Conservation (phyloP, 805 yeast species). For the Saturnispora hagleri region DNA sequence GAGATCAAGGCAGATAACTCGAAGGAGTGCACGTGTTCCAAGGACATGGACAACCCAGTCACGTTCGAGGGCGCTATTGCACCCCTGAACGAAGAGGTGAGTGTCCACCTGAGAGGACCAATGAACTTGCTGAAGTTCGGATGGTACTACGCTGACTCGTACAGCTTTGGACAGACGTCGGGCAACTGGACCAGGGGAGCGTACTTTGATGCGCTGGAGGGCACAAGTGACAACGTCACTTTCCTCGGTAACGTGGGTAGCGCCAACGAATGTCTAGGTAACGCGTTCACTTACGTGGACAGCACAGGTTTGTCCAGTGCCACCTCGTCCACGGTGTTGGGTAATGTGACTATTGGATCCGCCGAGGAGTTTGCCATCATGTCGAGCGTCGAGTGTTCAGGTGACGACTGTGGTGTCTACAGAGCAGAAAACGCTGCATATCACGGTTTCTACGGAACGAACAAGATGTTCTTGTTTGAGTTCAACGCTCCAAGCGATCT, state of each 20-base stretch:
- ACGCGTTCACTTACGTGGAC: constrained; percentile 55
- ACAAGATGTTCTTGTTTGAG: constrained; percentile 66
- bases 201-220: constrained; percentile 43
- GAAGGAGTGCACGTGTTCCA: constrained; percentile 40
- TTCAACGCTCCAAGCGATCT: constrained; percentile 50
- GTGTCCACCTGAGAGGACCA: constrained; percentile 78
- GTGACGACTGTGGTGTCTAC: constrained; percentile 73
- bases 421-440: constrained; percentile 66
- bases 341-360: constrained; percentile 40
- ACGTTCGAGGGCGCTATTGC: constrained; percentile 50
- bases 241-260: constrained; percentile 58
- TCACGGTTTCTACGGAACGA: constrained; percentile 58
- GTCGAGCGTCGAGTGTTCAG: constrained; percentile 51
- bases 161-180: constrained; percentile 29
- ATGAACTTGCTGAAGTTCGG: constrained; percentile 51
- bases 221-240: constrained; percentile 53
- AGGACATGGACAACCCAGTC: constrained; percentile 26
- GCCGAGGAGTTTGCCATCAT: constrained; percentile 52
- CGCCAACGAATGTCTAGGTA: constrained; percentile 54
- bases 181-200: constrained; percentile 51
- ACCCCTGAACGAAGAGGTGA: constrained; percentile 59
- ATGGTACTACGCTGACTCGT: constrained; percentile 42
- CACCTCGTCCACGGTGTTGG: constrained; percentile 37
- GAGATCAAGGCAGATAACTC: constrained; percentile 32
- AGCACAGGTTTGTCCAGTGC: constrained; percentile 47